A percentile compares a stretch with the other conserved stretches of the same genome.
These are phyloP conservation scores for Tolypocladium amazonense DNA, from an alignment of 2,329 filamentous ascomycete species.

Conservation along the genomic window DNA sequence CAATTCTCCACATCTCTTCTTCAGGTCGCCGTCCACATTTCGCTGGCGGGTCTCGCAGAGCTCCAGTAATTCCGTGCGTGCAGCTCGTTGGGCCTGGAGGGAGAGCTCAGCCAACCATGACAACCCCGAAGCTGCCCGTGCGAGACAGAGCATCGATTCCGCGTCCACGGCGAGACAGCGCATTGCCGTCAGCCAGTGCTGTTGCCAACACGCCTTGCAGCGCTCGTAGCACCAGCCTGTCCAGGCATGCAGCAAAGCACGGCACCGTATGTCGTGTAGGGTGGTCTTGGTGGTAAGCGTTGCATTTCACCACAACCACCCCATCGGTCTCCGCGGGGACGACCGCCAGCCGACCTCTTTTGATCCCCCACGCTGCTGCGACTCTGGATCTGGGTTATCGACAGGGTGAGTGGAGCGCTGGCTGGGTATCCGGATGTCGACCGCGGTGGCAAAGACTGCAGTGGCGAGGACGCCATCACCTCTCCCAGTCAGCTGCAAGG, in stretches of 20 bases:
- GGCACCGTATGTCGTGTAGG: not conserved
- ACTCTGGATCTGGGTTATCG: not conserved
- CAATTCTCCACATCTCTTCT: not conserved
- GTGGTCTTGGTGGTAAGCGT: not conserved
- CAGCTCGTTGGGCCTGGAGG: not conserved
- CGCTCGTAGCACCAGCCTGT: not conserved
- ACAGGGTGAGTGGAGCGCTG: not conserved
- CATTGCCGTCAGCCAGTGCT: not conserved
- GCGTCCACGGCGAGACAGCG: not conserved
- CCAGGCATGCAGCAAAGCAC: not conserved
- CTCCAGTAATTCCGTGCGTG: not conserved
- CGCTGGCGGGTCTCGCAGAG: not conserved
- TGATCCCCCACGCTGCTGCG: not conserved
- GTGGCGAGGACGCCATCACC: not conserved
- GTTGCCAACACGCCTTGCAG: not conserved
- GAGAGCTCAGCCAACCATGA: not conserved
- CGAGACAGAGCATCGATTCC: not conserved
- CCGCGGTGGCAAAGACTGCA: not conserved
- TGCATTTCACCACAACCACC: not conserved
- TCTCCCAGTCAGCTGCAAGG: not conserved
- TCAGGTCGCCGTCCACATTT: not conserved
- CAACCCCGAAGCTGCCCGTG: not conserved
- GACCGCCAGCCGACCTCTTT: not conserved
- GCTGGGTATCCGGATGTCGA: not conserved
- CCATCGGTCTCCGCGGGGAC: not conserved